Base-by-base conservation (phyloP, 306 rosid genomes). In the Abrus precatorius region DNA sequence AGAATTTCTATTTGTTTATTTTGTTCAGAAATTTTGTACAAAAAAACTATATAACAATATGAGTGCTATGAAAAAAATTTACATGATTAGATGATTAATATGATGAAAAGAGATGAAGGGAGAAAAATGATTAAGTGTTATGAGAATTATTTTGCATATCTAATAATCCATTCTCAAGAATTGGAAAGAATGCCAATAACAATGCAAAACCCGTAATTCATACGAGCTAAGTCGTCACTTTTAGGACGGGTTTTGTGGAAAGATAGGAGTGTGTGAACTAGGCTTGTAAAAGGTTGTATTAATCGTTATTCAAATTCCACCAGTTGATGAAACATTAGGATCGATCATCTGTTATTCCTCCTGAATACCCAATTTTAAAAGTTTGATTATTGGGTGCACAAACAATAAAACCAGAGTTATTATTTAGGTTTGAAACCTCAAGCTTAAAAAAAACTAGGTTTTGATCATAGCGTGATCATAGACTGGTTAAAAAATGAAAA, bases 181-280 rank as follows among this genome's bases (percentile, higher is more conserved):
- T 55, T 73, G 34, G 3, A 14, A 60, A 45, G 34, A 59, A 49
- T 57, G 57, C n/a, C 33, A 62, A 34, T 48, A 45, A 75, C 56
- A 1, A 8, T 30, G 11, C 7, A 74, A 11, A 61, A 33, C 28
- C 27, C 6, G 28, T 13, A 62, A 36, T 36, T 36, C 40, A 36
- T 36, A 36, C 20, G 20, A 20, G 20, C 43, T 33, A 61, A 61
- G 6, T 55, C 10, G 9, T 27, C 2, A 7, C 11, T 27, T 9
- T 59, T 30, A 29, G 41, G 41, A 4, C 7, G 5, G 5, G 47
- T 4, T 6, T 43, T 5, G 47, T 43, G 8, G 6, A 43, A 4
- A 43, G 20, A 4, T 6, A 43, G 7, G 5, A 43, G 47, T 3
- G 8, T 6, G 8, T 43, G 8, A 6, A 43, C 6, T 4, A 3